A percentile compares a stretch with the other conserved stretches of the same genome.
Evolutionary conservation across 805 yeast species (phyloP).

Genomic region (Blastobotrys chiropterorum): DNA sequence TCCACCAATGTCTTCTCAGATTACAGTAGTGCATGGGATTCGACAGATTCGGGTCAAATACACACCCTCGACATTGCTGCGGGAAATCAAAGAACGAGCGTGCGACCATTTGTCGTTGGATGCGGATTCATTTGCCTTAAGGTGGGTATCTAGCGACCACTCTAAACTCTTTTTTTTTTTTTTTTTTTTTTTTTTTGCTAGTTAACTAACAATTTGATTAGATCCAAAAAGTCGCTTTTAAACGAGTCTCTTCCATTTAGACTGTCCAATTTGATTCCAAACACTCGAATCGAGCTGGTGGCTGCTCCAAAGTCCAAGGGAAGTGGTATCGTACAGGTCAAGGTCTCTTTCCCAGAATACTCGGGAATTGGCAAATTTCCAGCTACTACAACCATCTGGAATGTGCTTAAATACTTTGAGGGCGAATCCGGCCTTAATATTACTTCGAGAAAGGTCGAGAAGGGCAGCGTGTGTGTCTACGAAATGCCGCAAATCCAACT

Average conservation of each 20-base stretch:
- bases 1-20: slow-evolving; percentile 7
- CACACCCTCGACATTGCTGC: slow-evolving; percentile 15
- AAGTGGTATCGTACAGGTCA: slow-evolving; percentile 8
- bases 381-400: slow-evolving; percentile 17
- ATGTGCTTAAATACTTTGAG: slow-evolving; percentile 21
- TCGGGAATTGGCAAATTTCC: slow-evolving; percentile 17
- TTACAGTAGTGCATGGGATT: slow-evolving; percentile 10
- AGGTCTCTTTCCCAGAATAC: slow-evolving; percentile 15
- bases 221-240: slow-evolving; percentile 10
- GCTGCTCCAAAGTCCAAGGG: slow-evolving; percentile 2
- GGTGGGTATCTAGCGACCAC: too few species aligned
- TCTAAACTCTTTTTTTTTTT: too few species aligned
- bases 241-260: slow-evolving; percentile 16
- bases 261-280: slow-evolving; percentile 18
- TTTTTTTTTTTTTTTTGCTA: neutral
- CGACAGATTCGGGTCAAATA: slow-evolving; percentile 17
- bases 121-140: slow-evolving; percentile 13
- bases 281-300: slow-evolving; percentile 21
- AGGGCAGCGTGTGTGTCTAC: slow-evolving; percentile 8
- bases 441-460: slow-evolving; percentile 13
- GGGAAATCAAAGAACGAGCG: slow-evolving; percentile 19
- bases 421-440: slow-evolving; percentile 20
- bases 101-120: slow-evolving; percentile 14
- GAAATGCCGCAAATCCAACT: slow-evolving; percentile 20
- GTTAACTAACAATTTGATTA: too few species aligned